Evolutionary conservation across 2,329 filamentous ascomycete genomes (phyloP).

Genomic region (Neocucurbitaria cava): DNA sequence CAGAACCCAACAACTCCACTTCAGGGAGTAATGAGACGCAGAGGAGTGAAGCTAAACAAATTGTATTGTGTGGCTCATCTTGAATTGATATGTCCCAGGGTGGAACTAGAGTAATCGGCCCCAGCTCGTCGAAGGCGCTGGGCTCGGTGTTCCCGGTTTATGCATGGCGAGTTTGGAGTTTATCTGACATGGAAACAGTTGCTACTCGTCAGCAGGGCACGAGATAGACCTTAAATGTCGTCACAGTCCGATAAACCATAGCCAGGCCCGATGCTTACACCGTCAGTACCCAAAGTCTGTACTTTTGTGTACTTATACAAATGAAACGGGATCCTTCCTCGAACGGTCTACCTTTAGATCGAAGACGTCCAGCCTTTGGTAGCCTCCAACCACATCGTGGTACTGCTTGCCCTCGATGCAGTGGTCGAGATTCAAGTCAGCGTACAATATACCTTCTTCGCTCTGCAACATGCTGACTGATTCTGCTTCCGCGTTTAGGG

Average conservation of each 20-base stretch:
- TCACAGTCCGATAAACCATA: background rate
- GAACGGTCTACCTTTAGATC: conserved; percentile 57
- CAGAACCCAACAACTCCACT: background rate
- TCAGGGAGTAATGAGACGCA: background rate
- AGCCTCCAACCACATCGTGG: conserved; percentile 63
- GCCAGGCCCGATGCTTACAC: no score
- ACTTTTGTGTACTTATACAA: background rate
- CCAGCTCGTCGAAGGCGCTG: background rate
- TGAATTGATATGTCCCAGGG: no score
- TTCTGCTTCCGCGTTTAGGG: conserved; percentile 20
- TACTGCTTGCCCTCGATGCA: conserved; percentile 65
- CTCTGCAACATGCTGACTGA: conserved; percentile 51
- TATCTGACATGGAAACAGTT: background rate
- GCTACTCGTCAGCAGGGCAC: background rate
- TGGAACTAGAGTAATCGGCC: background rate
- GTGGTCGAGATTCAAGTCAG: conserved; percentile 57
- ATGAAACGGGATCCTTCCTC: conserved; percentile 16
- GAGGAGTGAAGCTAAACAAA: background rate
- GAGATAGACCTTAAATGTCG: background rate
- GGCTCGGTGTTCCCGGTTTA: background rate
- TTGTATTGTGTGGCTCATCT: no score
- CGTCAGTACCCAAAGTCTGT: no score
- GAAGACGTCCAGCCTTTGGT: conserved; percentile 64
- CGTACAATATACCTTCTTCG: conserved; percentile 60
- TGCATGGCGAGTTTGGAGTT: background rate